phyloP scores from a whole-genome alignment of 2,329 filamentous ascomycete genomes.

The Fusarium virguliforme region DNA sequence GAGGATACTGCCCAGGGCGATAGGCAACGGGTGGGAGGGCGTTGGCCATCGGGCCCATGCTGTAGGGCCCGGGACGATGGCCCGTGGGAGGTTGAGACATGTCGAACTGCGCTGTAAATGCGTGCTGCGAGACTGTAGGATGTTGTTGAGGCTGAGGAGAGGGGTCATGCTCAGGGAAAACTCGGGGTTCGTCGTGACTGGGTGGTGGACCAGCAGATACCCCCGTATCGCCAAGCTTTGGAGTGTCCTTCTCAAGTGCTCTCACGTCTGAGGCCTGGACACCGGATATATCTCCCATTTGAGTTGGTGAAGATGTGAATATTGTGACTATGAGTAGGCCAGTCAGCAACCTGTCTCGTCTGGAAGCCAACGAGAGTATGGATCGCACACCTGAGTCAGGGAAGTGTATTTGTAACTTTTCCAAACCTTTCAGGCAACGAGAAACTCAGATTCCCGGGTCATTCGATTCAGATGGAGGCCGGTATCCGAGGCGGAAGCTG shows the following conservation, averaged over 20 bases:
- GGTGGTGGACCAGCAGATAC: slow-evolving; percentile 22
- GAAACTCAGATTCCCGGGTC: neutral
- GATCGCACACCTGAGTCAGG: neutral
- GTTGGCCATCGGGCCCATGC: slow-evolving; percentile 64
- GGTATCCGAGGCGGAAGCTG: slow-evolving; percentile 12
- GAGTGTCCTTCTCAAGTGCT: slow-evolving; percentile 24
- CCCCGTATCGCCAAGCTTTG: slow-evolving; percentile 26
- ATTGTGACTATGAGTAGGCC: slow-evolving; percentile 12
- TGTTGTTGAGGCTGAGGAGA: slow-evolving; percentile 47
- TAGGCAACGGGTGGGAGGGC: slow-evolving; percentile 62
- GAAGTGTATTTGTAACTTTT: slow-evolving; percentile 23
- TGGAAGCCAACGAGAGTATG: neutral
- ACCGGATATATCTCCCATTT: slow-evolving; percentile 49
- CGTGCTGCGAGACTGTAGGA: slow-evolving; percentile 56
- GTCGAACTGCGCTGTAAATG: slow-evolving; percentile 62
- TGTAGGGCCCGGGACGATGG: slow-evolving; percentile 58
- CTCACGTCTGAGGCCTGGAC: slow-evolving; percentile 35
- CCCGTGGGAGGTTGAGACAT: slow-evolving; percentile 54
- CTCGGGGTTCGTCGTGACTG: slow-evolving; percentile 27
- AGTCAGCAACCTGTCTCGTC: slow-evolving; percentile 23
- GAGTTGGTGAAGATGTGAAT: slow-evolving; percentile 12
- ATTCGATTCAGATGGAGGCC: slow-evolving; percentile 15
- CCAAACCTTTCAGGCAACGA: neutral
- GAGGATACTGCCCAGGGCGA: slow-evolving; percentile 58
- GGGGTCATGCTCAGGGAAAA: slow-evolving; percentile 41